Evolutionary conservation across 2,329 filamentous ascomycete genomes (phyloP), one percentile per base, ranked within the genome.

Genomic region (Apiospora hydei): DNA sequence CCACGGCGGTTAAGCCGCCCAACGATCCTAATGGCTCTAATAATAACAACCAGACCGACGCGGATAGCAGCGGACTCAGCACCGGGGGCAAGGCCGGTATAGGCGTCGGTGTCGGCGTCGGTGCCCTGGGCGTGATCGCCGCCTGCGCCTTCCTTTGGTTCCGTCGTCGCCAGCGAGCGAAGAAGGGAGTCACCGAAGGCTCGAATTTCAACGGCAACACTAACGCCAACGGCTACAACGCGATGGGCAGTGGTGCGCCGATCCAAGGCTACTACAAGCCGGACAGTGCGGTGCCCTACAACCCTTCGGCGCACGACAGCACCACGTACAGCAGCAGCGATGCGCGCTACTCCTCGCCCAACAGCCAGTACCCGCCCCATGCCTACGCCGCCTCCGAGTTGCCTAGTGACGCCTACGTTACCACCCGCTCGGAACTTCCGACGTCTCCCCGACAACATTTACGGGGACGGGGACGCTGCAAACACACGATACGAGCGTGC

Each of bases 81-180:
- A 78, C 75, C 13, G 82, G 81, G 21, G 79, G 79, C 13, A 77
- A 79, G 64, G 81, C 78, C 16, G 82, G 81, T 11, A 80, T 81
- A 51, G 81, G 80, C 4, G 77, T 80, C 6, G 81, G 81, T 43
- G 78, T 77, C 13, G 75, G 75, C 3, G 53, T 81, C 7, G 80
- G 69, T 2, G 77, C 69, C 2, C 43, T 80, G 34, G 77, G 71
- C 46, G 53, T 74, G 16, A 70, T 80, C 14, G 76, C 71, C 46
- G 76, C 72, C 30, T 46, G 78, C 10, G 74, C n/a, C 8, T 77
- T 79, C 71, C 77, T 80, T 69, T 76, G 47, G 47, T 24, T 26
- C 47, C 47, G 47, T 77, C 67, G 11, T 3, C 67, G 21, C 2
- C 47, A 7, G 18, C 11, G 21, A 13, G 8, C 8, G 10, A 26